phyloP scores from a whole-genome alignment of 116 monocot species.

The Cymodocea nodosa region DNA sequence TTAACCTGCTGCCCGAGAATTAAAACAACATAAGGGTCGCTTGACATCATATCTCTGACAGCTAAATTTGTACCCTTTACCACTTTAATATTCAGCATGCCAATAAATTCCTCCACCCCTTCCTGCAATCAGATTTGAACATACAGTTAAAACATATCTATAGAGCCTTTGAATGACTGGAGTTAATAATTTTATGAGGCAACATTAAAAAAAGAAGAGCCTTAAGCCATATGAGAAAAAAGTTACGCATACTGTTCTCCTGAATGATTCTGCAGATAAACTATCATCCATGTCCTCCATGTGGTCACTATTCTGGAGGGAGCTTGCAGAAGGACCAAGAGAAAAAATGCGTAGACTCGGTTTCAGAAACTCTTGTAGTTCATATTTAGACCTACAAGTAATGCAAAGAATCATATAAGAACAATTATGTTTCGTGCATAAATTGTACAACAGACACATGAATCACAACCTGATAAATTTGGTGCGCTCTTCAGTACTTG shows the following conservation, averaged over 20 bases:
- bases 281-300: constrained; percentile 17
- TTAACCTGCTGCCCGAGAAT: constrained; percentile 70
- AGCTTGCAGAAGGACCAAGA: constrained; percentile 29
- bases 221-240: not conserved
- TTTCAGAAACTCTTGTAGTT: constrained; percentile 84
- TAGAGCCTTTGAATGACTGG: not conserved
- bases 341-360: constrained; percentile 83
- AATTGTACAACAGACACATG: not conserved
- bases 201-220: not conserved
- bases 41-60: constrained; percentile 75
- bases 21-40: constrained; percentile 92
- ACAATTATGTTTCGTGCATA: not conserved
- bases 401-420: not conserved
- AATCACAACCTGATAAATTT: constrained; percentile 49
- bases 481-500: constrained; percentile 56
- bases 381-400: constrained; percentile 66
- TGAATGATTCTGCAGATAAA: constrained; percentile 27
- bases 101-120: constrained; percentile 39
- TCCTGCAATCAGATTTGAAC: constrained; percentile 24
- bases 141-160: constrained; percentile 3
- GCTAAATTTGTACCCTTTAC: constrained; percentile 67
- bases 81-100: constrained; percentile 79
- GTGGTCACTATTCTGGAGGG: constrained; percentile 40
- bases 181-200: not conserved
- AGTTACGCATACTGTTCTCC: constrained; percentile 11